These are phyloP conservation scores for Blastobotrys americana DNA, from an alignment of 805 yeast genomes.

Conservation along the genomic window DNA sequence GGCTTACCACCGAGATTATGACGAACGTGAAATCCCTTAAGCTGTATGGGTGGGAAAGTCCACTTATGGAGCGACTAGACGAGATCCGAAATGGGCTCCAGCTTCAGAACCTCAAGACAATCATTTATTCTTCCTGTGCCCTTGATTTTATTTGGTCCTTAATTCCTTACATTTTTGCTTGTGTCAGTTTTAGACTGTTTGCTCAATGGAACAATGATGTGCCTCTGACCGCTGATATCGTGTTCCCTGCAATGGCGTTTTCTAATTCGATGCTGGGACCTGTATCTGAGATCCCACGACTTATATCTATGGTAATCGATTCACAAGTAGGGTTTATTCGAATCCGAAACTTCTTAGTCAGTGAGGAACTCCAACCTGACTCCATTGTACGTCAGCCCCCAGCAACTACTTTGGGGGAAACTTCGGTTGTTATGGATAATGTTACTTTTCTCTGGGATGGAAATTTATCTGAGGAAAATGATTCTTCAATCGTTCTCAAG, in stretches of 20 bases:
- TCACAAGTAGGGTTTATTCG: slow-evolving; percentile 38
- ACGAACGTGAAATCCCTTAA: slow-evolving; percentile 86
- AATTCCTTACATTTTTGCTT: slow-evolving; percentile 84
- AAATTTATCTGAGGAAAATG: slow-evolving; percentile 39
- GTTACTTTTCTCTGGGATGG: slow-evolving; percentile 23
- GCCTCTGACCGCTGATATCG: slow-evolving; percentile 82
- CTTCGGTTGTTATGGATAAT: slow-evolving; percentile 25
- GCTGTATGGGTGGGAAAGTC: slow-evolving; percentile 91
- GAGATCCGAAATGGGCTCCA: slow-evolving; percentile 85
- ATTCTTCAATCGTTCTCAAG: slow-evolving; percentile 25
- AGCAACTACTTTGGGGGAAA: slow-evolving; percentile 47
- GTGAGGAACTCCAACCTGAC: slow-evolving; percentile 39
- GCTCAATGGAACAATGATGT: slow-evolving; percentile 45
- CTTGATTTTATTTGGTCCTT: slow-evolving; percentile 72
- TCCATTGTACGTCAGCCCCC: slow-evolving; percentile 26
- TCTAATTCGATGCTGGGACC: slow-evolving; percentile 46
- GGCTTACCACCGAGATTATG: slow-evolving; percentile 77
- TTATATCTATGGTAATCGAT: slow-evolving; percentile 34
- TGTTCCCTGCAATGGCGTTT: slow-evolving; percentile 54
- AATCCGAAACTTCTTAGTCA: slow-evolving; percentile 39
- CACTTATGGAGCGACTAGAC: slow-evolving; percentile 66
- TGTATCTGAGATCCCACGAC: slow-evolving; percentile 44
- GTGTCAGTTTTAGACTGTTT: slow-evolving; percentile 81
- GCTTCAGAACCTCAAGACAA: slow-evolving; percentile 62
- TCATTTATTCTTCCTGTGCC: slow-evolving; percentile 66